phyloP scores from a whole-genome alignment of 257 asterid species.

The Capsicum rhomboideum region DNA sequence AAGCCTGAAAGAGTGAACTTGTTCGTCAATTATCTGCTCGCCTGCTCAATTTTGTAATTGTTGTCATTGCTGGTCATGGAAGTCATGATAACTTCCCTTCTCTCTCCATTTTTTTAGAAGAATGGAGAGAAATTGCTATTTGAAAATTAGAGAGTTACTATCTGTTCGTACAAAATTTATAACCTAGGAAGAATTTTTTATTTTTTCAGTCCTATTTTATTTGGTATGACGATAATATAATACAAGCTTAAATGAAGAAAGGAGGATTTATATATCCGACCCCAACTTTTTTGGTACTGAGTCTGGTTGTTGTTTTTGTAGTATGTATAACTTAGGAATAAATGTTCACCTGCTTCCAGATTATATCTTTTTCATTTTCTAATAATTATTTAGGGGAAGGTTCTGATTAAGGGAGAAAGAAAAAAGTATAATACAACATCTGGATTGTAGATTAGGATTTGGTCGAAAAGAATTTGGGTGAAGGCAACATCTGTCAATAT shows the following conservation, averaged over 20 bases:
- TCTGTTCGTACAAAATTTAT: neutral
- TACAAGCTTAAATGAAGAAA: neutral
- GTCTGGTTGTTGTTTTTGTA: neutral
- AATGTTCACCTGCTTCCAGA: neutral
- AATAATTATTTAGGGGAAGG: too few relatives aligned
- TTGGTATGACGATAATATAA: neutral
- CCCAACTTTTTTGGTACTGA: neutral
- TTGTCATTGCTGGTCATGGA: neutral
- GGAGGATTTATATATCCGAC: neutral
- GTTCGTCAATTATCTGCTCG: neutral
- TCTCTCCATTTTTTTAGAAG: too few relatives aligned
- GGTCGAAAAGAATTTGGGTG: too few relatives aligned
- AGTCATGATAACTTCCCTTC: neutral
- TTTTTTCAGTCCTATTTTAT: neutral
- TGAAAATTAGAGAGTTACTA: too few relatives aligned
- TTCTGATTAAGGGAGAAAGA: too few relatives aligned
- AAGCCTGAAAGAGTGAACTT: too few relatives aligned
- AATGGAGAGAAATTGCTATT: too few relatives aligned
- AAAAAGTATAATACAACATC: too few relatives aligned
- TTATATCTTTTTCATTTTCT: too few relatives aligned
- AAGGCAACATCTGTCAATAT: too few relatives aligned
- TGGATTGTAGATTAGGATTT: too few relatives aligned
- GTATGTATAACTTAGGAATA: neutral
- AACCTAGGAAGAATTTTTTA: neutral
- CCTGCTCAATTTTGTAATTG: neutral